These are phyloP conservation scores for Isatis lusitanica DNA, from an alignment of 441 rosid genomes.

Conservation along the genomic window DNA sequence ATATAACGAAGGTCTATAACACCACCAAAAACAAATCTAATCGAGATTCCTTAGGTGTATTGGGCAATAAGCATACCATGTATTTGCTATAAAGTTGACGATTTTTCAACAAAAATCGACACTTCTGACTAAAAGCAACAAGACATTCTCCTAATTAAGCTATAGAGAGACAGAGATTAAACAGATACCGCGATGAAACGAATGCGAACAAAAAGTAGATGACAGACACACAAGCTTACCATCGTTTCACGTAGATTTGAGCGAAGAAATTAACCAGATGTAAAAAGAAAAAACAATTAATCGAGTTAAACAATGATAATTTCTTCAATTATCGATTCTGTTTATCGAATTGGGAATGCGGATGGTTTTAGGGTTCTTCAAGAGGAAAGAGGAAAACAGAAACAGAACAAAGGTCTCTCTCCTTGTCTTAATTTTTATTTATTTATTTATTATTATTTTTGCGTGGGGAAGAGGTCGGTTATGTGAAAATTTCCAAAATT, in stretches of 20 bases:
- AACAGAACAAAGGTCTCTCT: neutral
- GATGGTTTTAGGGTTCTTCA: slow-evolving; percentile 30
- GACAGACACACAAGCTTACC: neutral
- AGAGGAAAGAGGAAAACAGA: neutral
- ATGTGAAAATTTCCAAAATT: neutral
- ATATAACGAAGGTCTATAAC: neutral
- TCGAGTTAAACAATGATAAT: neutral
- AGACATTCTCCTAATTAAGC: neutral
- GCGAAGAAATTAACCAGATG: neutral
- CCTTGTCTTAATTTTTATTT: neutral
- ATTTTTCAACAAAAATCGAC: neutral
- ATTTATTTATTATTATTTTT: neutral
- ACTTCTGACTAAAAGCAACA: neutral
- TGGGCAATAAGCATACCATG: neutral
- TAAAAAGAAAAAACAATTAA: neutral
- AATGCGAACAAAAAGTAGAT: too few species aligned
- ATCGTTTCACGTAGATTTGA: neutral
- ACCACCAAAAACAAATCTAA: neutral
- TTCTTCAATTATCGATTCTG: slow-evolving; percentile 7
- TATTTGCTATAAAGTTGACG: neutral
- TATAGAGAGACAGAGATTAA: neutral
- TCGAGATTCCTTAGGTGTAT: neutral
- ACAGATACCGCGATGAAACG: neutral
- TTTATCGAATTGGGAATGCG: slow-evolving; percentile 12
- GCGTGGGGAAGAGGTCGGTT: slow-evolving; percentile 32